phyloP scores from a whole-genome alignment of 1,139 yeast genomes.

The Candida pseudoviswanathii region DNA sequence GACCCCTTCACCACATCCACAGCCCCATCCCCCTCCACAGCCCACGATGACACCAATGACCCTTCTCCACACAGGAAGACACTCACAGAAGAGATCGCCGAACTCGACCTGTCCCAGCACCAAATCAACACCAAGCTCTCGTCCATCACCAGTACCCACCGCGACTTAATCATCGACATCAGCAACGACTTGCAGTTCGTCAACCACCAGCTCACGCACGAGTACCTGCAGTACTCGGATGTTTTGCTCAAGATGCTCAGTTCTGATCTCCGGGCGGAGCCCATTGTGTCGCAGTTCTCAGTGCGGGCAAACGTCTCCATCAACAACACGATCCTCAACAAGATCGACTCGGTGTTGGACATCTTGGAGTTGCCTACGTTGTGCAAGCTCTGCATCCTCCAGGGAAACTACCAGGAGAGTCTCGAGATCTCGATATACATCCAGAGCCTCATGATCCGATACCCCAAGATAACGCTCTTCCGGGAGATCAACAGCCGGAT shows the following conservation, averaged over 20 bases:
- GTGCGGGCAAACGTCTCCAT: slow-evolving; percentile 21
- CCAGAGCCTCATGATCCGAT: slow-evolving; percentile 65
- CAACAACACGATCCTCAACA: slow-evolving; percentile 49
- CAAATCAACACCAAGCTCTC: slow-evolving; percentile 34
- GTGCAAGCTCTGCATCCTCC: slow-evolving; percentile 78
- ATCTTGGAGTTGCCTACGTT: slow-evolving; percentile 81
- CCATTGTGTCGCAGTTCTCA: slow-evolving; percentile 14
- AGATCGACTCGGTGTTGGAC: slow-evolving; percentile 74
- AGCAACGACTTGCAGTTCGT: slow-evolving; percentile 33
- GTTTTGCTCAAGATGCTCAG: slow-evolving; percentile 21
- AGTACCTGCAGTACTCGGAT: slow-evolving; percentile 26
- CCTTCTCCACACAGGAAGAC: slow-evolving; percentile 22
- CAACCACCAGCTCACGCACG: slow-evolving; percentile 23
- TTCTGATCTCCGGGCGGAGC: slow-evolving; percentile 21
- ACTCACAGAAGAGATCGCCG: slow-evolving; percentile 49
- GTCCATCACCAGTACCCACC: slow-evolving; percentile 35
- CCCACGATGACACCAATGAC: slow-evolving; percentile 4
- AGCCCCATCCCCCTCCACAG: not conserved
- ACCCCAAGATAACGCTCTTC: slow-evolving; percentile 65
- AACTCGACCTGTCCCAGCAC: slow-evolving; percentile 39
- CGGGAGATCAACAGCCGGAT: slow-evolving; percentile 57
- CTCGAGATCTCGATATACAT: slow-evolving; percentile 76
- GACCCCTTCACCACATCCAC: slow-evolving; percentile 29
- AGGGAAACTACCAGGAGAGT: slow-evolving; percentile 89
- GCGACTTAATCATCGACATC: slow-evolving; percentile 44